These are phyloP conservation scores for Omphalotus guepiniiformis DNA, from an alignment of 768 basidiomycete genomes.

Conservation along the genomic window DNA sequence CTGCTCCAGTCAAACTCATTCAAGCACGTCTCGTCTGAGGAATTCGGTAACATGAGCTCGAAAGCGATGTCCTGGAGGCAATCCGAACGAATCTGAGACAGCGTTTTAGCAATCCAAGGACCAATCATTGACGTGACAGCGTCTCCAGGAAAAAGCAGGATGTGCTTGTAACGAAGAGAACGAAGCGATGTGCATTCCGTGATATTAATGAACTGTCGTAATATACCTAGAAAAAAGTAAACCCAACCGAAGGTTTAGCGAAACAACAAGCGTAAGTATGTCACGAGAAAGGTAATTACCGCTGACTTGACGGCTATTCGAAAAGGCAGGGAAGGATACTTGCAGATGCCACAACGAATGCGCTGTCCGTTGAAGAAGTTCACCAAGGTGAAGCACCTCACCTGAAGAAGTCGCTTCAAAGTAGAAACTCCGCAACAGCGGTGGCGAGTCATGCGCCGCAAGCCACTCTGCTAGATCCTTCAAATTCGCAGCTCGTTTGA, in stretches of 20 bases:
- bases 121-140: conserved; percentile 1
- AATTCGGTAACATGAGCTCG: conserved; percentile 5
- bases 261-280: too few relatives aligned
- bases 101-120: neutral
- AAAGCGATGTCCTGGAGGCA: conserved; percentile 1
- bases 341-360: conserved; percentile 1
- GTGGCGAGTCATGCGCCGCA: neutral
- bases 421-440: conserved; percentile 5
- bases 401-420: conserved; percentile 2
- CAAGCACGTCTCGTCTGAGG: conserved; percentile 3
- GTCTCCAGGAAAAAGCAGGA: neutral
- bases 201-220: conserved; percentile 1
- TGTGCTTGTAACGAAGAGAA: conserved; percentile 6
- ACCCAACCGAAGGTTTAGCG: neutral
- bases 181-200: conserved; percentile 5
- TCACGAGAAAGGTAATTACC: neutral
- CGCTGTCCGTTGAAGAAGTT: neutral
- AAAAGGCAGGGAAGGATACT: conserved; percentile 2
- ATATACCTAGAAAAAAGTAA: neutral
- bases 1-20: conserved; percentile 4
- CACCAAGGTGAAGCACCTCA: neutral
- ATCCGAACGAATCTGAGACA: conserved; percentile 1
- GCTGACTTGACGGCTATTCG: neutral
- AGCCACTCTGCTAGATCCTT: conserved; percentile 7
- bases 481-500: neutral